Conservation (phyloP, 1,284 basidiomycete genomes). For the Golubevia sp. region DNA sequence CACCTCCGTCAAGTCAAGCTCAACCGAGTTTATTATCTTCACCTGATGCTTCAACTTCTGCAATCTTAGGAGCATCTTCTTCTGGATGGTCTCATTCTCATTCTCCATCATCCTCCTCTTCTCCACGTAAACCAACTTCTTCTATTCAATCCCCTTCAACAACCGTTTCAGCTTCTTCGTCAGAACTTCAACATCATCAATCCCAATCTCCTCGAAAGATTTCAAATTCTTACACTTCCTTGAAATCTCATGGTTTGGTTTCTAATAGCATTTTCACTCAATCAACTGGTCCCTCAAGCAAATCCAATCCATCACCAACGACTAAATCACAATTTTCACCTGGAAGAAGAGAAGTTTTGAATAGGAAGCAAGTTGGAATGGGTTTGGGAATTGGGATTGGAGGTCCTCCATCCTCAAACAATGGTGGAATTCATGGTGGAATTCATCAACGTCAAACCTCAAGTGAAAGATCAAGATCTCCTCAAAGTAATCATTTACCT, state of each 20-base stretch:
- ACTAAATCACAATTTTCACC: background rate
- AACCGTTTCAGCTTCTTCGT: conserved; percentile 1
- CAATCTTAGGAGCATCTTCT: conserved; percentile 43
- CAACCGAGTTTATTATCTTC: conserved; percentile 5
- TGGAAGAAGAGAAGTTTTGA: background rate
- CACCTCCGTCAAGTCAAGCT: no score
- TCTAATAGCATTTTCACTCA: conserved; percentile 48
- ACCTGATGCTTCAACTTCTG: conserved; percentile 29
- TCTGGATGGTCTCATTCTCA: conserved; percentile 36
- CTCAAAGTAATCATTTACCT: conserved; percentile 20
- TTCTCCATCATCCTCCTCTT: no score
- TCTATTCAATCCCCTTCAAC: conserved; percentile 8
- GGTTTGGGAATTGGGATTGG: conserved; percentile 42
- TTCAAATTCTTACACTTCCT: conserved; percentile 26
- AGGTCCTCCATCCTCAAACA: conserved; percentile 4
- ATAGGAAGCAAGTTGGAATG: conserved; percentile 11
- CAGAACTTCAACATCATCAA: background rate
- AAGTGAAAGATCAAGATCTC: conserved; percentile 2
- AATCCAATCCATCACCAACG: background rate
- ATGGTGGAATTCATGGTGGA: background rate
- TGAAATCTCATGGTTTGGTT: conserved; percentile 42
- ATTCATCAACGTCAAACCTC: conserved; percentile 1
- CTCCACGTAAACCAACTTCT: conserved; percentile 13
- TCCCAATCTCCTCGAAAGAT: conserved; percentile 9
- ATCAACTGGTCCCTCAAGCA: conserved; percentile 7